Base-by-base conservation (phyloP, 306 rosid genomes). In the Prunus kanzakura region DNA sequence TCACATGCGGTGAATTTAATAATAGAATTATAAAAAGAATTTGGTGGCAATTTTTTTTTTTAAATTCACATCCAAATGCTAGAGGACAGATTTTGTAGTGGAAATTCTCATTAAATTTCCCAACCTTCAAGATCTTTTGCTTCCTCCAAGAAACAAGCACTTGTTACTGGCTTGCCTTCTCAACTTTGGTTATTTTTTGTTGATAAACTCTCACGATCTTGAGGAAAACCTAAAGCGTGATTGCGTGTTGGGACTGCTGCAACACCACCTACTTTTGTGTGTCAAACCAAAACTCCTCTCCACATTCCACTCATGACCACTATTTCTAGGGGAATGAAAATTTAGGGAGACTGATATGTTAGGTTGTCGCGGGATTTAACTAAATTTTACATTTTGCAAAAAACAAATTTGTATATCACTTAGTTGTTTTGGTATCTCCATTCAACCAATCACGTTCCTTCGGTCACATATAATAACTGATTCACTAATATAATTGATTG, bases 201-300 rank as follows among this genome's bases (percentile, higher is more conserved):
- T 25, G 54, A 49, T 11, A 49, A 25, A 60, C 25, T 38, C 43
- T 38, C 65, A 25, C 16, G 32, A 11, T 22, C 18, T 32, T 13
- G n/a, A 14, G 20, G 57, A 72, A 70, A 66, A 57, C 67, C 62
- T 79, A 25, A 60, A 79, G 64, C 72, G 68, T 66, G 81, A 71
- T 83, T 83, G 68, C 78, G 86, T 83, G 86, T 79, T 79, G 86
- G 83, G 68, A 83, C 81, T 65, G 49, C 35, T 78, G 65, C 72
- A 56, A 43, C 19, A 68, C 45, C 50, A 8, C 35, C 18, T 18
- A 6, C 74, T 14, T 19, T 56, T 61, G 80, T 78, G 73, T 82
- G 80, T 73, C 80, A 68, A 73, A 78, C 82, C 29, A 51, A n/a
- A 45, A 69, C 72, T 62, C 82, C 11, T 38, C 4, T 63, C 68